Conservation (phyloP, 225 moss, liverwort and hornwort species). For the Marchantia polymorpha region DNA sequence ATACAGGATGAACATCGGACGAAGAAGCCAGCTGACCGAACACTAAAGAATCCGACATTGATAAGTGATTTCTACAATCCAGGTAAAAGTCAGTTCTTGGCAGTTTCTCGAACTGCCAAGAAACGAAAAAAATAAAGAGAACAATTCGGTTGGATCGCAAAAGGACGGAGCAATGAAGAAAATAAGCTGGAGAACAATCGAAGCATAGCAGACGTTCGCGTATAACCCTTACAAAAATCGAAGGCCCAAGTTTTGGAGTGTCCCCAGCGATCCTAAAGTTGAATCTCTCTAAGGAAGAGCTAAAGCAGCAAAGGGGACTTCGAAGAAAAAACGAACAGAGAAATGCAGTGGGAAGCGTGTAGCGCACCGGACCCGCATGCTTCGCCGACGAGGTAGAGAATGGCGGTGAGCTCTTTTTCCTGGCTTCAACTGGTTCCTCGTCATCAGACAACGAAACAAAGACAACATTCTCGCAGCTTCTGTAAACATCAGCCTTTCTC, state of each 20-base stretch:
- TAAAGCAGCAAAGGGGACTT: not conserved
- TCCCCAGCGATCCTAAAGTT: no score
- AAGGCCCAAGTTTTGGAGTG: no score
- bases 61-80: not conserved
- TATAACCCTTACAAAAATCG: no score
- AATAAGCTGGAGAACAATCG: not conserved
- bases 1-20: not conserved
- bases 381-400: not conserved
- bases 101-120: not conserved
- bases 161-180: not conserved
- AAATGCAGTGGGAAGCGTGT: not conserved
- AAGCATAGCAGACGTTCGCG: no score
- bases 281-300: no score
- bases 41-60: not conserved
- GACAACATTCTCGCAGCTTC: not conserved
- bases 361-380: slow-evolving; percentile 33
- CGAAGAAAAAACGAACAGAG: not conserved
- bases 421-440: not conserved
- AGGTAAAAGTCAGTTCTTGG: not conserved
- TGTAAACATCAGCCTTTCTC: not conserved
- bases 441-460: slow-evolving; percentile 20
- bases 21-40: not conserved
- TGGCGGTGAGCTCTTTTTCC: not conserved
- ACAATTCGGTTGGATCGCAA: not conserved
- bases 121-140: not conserved